Evolutionary conservation across 345 rosid genomes (phyloP), one percentile per base, ranked within the genome.

Genomic region (Salix arbutifolia): DNA sequence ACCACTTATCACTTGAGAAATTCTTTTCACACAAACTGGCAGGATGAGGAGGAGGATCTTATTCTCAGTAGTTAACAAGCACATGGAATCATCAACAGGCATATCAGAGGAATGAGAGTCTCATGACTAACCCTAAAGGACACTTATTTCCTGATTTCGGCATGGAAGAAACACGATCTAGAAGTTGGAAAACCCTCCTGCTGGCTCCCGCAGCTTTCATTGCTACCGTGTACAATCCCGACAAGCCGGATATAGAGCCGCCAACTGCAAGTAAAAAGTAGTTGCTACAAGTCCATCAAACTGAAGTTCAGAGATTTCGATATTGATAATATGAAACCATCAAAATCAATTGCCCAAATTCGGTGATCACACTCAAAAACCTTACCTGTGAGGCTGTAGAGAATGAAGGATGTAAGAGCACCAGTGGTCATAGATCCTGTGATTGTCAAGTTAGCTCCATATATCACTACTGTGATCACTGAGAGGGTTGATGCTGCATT

Each of bases 201-300:
- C 99, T 95, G 61, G 99, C 93, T 0, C 99, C 99, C 21, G 98
- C 98, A 77, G 99, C 99, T 90, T 95, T 95, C 98, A 93, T 95
- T 53, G 99, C 90, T 37, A 90, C 84, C 30, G 97, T 90, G 78
- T 95, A 95, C 78, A 91, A 82, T 75, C 97, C 91, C 4, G 99
- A 91, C 65, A 91, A 83, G 62, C 93, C 89, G 70, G 99, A 93
- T 40, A 93, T 88, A 10, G 99, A 91, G 42, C 92, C 86, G 60
- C 98, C 99, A 88, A 93, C 99, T 93, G 92, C 86, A 78, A 38
- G 81, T 9, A 23, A 9, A 9, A n/a, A 56, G n/a, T 56, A 56
- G 14, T 19, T 52, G 11, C 21, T 16, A 50, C 56, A 50, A 17
- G 56, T 19, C 60, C 8, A 56, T 56, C 25, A 56, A 56, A 3